Evolutionary conservation across 805 yeast genomes (phyloP), one percentile per base, ranked within the genome.

Genomic region (Ogataea corticis): DNA sequence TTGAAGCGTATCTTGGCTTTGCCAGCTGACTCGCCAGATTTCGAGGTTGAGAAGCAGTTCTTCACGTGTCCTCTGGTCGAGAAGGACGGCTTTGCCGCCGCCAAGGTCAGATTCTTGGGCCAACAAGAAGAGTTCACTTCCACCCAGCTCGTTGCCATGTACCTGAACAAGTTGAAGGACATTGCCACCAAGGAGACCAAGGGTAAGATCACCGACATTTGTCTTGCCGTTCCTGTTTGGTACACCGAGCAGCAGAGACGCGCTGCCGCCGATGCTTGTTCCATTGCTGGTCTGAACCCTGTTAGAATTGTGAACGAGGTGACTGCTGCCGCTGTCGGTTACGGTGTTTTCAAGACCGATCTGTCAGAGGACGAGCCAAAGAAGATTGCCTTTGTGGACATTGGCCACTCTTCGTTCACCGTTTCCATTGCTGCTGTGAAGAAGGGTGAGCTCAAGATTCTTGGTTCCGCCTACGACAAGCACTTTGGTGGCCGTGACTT

Each of bases 401-500:
- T 95, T 70, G 99, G 99, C 60, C 96, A 94, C 77, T 89, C 98
- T 35, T 82, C 96, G 41, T 92, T 82, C 78, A 87, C 94, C 55
- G 95, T 95, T 56, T 74, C 94, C 53, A 77, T 94, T 61, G 95
- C 87, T 48, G 83, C 96, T 49, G 82, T 94, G 73, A 90, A 89
- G 80, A 91, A 85, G 72, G 99, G 99, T 66, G 98, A 94, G 77
- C 80, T 91, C 72, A 90, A 88, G 75, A 79, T 94, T 44, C 75
- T 94, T 59, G 96, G 96, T 58, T 80, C 96, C 52, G 96, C 96
- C 60, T 86, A 81, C 67, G 96, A 91, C 75, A 88, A 88, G 74
- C 88, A 88, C 75, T 94, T 94, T 62, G 99, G 99, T 79, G 99
- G 99, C 71, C 85, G 99, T 75, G 89, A 90, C 69, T 83, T 94